phyloP scores from a whole-genome alignment of 164 flowering plant genomes.

The Chimonanthus salicifolius region DNA sequence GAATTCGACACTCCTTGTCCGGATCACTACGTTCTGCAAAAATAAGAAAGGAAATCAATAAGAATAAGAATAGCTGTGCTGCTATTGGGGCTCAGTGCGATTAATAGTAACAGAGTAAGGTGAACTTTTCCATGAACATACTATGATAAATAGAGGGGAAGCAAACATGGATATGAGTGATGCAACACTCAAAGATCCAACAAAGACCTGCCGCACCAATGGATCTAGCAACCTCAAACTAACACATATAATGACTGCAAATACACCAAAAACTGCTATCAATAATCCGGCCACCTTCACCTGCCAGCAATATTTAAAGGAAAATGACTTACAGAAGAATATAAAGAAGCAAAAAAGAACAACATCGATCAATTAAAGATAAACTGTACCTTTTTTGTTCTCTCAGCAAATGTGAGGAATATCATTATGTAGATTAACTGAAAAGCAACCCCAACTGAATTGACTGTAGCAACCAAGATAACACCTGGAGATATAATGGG shows the following conservation, averaged over 20 bases:
- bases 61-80: not conserved
- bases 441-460: conserved; percentile 64
- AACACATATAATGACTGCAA: conserved; percentile 33
- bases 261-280: conserved; percentile 39
- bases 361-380: conserved; percentile 1
- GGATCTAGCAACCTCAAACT: conserved; percentile 40
- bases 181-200: conserved; percentile 60
- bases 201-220: conserved; percentile 39
- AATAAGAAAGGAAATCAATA: no score
- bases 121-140: conserved; percentile 22
- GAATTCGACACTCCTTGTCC: conserved; percentile 53
- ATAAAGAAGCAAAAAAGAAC: not conserved
- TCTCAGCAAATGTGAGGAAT: conserved; percentile 50
- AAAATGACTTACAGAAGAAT: not conserved
- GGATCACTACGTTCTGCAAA: conserved; percentile 45
- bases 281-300: conserved; percentile 46
- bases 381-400: conserved; percentile 38
- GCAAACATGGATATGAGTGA: conserved; percentile 84
- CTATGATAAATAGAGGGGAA: conserved; percentile 69
- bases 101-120: not conserved
- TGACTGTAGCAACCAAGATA: conserved; percentile 62
- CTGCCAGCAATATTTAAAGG: conserved; percentile 27
- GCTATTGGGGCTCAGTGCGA: not conserved
- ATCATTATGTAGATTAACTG: conserved; percentile 47
- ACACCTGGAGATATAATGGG: conserved; percentile 49